Evolutionary conservation across 2,329 filamentous ascomycete genomes (phyloP).

Genomic region (Alternaria panax): DNA sequence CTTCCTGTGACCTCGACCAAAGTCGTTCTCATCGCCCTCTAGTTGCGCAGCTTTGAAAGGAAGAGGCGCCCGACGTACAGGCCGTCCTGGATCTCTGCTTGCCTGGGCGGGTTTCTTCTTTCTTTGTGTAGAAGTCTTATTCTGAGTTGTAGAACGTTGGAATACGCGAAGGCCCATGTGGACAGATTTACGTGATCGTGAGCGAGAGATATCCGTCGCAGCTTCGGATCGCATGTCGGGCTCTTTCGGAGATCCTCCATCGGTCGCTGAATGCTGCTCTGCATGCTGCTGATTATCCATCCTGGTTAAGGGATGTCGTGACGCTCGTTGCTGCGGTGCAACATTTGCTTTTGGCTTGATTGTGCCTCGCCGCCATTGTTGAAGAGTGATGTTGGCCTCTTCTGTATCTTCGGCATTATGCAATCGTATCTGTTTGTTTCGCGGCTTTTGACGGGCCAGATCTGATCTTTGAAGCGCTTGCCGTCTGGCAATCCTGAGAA

Average conservation of each 20-base stretch:
- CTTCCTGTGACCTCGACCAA: constrained; percentile 44
- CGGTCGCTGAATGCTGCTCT: neutral
- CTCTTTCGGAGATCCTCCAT: constrained; percentile 1
- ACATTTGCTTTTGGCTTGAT: constrained; percentile 29
- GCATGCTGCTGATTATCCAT: constrained; percentile 29
- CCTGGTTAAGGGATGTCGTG: constrained; percentile 24
- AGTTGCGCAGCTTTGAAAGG: constrained; percentile 51
- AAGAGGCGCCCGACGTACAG: constrained; percentile 7
- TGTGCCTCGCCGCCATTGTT: constrained; percentile 60
- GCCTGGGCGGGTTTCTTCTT: neutral
- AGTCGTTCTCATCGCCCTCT: constrained; percentile 52
- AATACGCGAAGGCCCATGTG: constrained; percentile 20
- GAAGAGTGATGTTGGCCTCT: constrained; percentile 60
- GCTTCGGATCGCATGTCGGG: constrained; percentile 2
- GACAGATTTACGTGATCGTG: constrained; percentile 5
- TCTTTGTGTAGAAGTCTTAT: constrained; percentile 4
- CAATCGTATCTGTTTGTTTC: constrained; percentile 60
- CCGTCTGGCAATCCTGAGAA: constrained; percentile 64
- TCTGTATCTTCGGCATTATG: constrained; percentile 61
- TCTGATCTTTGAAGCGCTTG: constrained; percentile 58
- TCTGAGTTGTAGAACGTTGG: constrained; percentile 9
- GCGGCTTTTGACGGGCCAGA: constrained; percentile 60
- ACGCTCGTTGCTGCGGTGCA: neutral
- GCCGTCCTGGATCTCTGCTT: neutral
- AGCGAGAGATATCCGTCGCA: neutral